Percentiles rank a stretch among this genome's conserved stretches.
Evolutionary conservation across 345 rosid genomes (phyloP).

Genomic region (Atalantia buxifolia): DNA sequence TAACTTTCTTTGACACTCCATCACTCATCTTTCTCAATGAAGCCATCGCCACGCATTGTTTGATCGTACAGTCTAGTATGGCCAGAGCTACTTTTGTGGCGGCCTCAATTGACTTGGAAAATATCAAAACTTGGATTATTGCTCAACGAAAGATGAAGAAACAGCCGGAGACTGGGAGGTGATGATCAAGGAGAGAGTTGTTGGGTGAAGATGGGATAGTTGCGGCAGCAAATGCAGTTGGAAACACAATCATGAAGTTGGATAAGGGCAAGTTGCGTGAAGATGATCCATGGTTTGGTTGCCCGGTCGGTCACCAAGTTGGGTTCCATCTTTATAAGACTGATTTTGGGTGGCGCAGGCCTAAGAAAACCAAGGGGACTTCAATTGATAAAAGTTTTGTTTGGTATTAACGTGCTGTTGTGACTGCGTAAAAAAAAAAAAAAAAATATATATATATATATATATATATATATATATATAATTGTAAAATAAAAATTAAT

Average conservation of each 20-base stretch:
- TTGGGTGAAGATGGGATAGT: conserved; percentile 28
- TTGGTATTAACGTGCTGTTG: accelerated
- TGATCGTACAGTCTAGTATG: conserved; percentile 15
- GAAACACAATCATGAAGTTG: conserved; percentile 28
- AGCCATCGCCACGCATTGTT: neutral
- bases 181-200: conserved; percentile 8
- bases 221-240: conserved; percentile 34
- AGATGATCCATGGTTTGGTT: no score
- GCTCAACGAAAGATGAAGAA: no score
- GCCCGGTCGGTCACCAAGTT: neutral
- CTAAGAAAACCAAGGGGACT: conserved; percentile 37
- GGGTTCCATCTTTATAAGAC: conserved; percentile 26
- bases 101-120: conserved; percentile 16
- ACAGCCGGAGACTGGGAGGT: no score
- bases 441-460: no score
- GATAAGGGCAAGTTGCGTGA: conserved; percentile 4
- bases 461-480: no score
- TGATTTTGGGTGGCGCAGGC: conserved; percentile 53
- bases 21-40: neutral
- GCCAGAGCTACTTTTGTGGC: conserved; percentile 27
- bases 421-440: no score
- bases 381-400: conserved; percentile 9
- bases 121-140: conserved; percentile 23
- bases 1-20: conserved; percentile 21
- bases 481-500: no score